These are phyloP conservation scores for Danielia reshetovae DNA, from an alignment of 805 yeast genomes.

Conservation along the genomic window DNA sequence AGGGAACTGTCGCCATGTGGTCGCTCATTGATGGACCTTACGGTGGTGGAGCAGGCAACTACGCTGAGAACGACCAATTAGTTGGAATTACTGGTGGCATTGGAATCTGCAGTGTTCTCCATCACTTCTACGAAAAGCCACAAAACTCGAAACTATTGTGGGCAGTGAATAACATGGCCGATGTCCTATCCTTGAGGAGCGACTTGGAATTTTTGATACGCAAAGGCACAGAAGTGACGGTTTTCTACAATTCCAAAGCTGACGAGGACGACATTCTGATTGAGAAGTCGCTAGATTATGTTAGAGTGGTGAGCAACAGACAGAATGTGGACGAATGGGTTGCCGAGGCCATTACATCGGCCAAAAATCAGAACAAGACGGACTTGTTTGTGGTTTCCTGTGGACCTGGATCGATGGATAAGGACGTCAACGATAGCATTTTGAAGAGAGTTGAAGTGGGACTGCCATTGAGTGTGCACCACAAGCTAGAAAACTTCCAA, in stretches of 20 bases:
- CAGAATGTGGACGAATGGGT: conserved; percentile 11
- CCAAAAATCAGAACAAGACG: conserved; percentile 1
- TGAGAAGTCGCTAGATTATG: conserved; percentile 8
- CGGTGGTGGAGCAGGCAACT: conserved; percentile 11
- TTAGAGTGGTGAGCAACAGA: conserved; percentile 9
- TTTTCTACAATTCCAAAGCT: conserved; percentile 6
- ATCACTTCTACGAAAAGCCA: conserved; percentile 7
- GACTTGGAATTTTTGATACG: conserved; percentile 10
- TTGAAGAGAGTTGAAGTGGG: conserved; percentile 7
- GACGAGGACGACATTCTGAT: conserved; percentile 9
- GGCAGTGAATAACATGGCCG: conserved; percentile 13
- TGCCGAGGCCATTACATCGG: conserved; percentile 6
- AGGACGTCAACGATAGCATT: conserved; percentile 8
- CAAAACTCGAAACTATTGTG: conserved; percentile 11
- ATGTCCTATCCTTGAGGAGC: conserved; percentile 6
- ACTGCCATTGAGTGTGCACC: conserved; percentile 8
- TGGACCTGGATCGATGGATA: conserved; percentile 15
- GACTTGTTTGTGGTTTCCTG: conserved; percentile 10
- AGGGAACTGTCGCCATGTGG: conserved; percentile 13
- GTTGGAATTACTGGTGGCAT: conserved; percentile 17
- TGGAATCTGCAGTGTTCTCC: conserved; percentile 15
- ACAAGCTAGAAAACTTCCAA: conserved; percentile 10
- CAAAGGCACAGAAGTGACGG: conserved; percentile 12
- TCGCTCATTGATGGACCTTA: conserved; percentile 18
- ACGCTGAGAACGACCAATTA: conserved; percentile 7